Evolutionary conservation across 129 eudicot genomes (phyloP).

Genomic region (Heracleum sosnowskyi): DNA sequence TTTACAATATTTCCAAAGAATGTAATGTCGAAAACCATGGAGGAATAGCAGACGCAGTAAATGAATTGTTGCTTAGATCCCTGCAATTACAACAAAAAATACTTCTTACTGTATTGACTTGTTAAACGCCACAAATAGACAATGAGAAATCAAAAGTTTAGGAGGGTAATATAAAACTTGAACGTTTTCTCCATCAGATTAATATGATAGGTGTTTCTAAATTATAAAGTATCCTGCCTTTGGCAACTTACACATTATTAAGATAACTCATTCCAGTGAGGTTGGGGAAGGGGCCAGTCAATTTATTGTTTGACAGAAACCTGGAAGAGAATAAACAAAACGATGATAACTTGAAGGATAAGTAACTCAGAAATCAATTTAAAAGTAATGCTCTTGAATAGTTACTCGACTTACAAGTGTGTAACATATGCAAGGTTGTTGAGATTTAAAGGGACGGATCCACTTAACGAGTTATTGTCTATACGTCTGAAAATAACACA

Average conservation of each 20-base stretch:
- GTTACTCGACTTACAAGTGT: conserved; percentile 82
- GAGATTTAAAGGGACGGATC: conserved; percentile 61
- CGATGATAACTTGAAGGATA: neutral
- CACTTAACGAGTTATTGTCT: conserved; percentile 55
- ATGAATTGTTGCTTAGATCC: conserved; percentile 87
- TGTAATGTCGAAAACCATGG: conserved; percentile 54
- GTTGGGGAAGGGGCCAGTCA: conserved; percentile 61
- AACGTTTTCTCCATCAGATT: no score
- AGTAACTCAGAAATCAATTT: neutral
- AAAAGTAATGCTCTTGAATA: no score
- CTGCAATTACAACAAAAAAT: conserved; percentile 26
- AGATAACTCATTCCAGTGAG: conserved; percentile 61
- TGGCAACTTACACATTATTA: conserved; percentile 57
- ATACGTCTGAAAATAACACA: conserved; percentile 43
- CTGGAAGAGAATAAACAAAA: conserved; percentile 25
- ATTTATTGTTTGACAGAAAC: conserved; percentile 58
- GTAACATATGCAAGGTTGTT: conserved; percentile 46
- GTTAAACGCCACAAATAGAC: neutral
- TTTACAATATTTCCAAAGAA: conserved; percentile 81
- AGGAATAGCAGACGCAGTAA: conserved; percentile 52
- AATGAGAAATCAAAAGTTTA: neutral
- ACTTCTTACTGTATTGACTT: neutral
- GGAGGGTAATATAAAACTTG: neutral
- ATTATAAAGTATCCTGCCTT: neutral
- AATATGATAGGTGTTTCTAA: no score